A percentile compares a stretch with the other conserved stretches of the same genome.
phyloP scores from a whole-genome alignment of 2,329 filamentous ascomycete genomes.

The Xylaria sp. region DNA sequence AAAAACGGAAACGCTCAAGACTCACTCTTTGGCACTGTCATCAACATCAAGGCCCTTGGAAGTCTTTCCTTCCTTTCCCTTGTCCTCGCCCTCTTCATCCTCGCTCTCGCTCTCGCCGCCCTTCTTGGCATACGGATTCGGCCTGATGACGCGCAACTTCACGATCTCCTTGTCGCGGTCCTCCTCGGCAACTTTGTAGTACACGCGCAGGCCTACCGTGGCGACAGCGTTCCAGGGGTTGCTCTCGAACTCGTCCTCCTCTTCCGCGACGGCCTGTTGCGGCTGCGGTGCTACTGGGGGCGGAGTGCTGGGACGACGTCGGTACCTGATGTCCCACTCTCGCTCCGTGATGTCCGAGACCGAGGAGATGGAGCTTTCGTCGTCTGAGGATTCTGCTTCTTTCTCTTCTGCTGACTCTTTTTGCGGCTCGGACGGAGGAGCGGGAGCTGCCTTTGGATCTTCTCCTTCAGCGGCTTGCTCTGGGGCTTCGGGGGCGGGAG shows the following conservation, averaged over 20 bases:
- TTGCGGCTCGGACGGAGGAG: neutral
- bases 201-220: slow-evolving; percentile 69
- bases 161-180: slow-evolving; percentile 50
- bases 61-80: slow-evolving; percentile 45
- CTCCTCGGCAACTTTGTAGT: slow-evolving; percentile 59
- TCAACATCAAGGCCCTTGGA: slow-evolving; percentile 52
- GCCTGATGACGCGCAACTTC: slow-evolving; percentile 54
- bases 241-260: slow-evolving; percentile 64
- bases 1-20: neutral
- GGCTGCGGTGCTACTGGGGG: slow-evolving; percentile 46
- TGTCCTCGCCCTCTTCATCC: slow-evolving; percentile 42
- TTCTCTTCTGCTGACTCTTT: slow-evolving; percentile 36
- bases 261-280: slow-evolving; percentile 41
- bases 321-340: slow-evolving; percentile 52
- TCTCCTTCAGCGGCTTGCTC: neutral
- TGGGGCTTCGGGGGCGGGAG: neutral
- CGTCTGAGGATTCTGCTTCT: slow-evolving; percentile 41
- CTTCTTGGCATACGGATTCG: slow-evolving; percentile 50
- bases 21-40: slow-evolving; percentile 48
- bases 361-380: slow-evolving; percentile 47
- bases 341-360: slow-evolving; percentile 55
- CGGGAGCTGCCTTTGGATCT: neutral
- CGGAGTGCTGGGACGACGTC: slow-evolving; percentile 18
- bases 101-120: slow-evolving; percentile 37
- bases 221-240: slow-evolving; percentile 72